A percentile compares a stretch with the other conserved stretches of the same genome.
Evolutionary conservation across 768 basidiomycete species (phyloP).

Genomic region (Tylopilus rubrobrunneus): DNA sequence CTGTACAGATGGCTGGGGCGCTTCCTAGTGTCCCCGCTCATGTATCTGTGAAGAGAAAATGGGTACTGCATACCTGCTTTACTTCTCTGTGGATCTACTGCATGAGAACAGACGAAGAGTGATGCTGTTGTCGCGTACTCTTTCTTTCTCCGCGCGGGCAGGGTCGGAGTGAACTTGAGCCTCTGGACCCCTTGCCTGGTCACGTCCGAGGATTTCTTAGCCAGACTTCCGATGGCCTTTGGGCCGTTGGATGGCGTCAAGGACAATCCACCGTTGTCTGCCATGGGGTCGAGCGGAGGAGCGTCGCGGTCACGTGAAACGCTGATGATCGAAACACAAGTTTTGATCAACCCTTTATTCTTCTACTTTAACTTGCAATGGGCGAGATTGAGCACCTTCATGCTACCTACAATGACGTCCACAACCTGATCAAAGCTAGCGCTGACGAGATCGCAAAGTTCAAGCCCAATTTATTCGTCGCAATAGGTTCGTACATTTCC

Average conservation of each 20-base stretch:
- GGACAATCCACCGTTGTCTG: conserved; percentile 8
- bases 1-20: conserved; percentile 31
- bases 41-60: neutral
- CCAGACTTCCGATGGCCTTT: conserved; percentile 74
- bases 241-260: conserved; percentile 27
- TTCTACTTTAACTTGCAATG: conserved; percentile 20
- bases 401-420: conserved; percentile 89
- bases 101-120: conserved; percentile 5
- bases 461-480: conserved; percentile 82
- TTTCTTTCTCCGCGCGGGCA: conserved; percentile 74
- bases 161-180: conserved; percentile 76
- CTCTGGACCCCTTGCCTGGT: conserved; percentile 73
- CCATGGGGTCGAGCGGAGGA: conserved; percentile 9
- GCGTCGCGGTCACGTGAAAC: conserved; percentile 17
- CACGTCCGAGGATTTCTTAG: conserved; percentile 65
- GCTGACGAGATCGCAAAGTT: conserved; percentile 74
- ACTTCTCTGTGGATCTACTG: conserved; percentile 46
- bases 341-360: neutral
- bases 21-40: conserved; percentile 42
- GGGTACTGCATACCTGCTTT: conserved; percentile 49
- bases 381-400: conserved; percentile 54
- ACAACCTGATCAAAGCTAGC: conserved; percentile 74
- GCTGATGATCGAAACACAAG: neutral
- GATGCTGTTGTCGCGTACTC: conserved; percentile 50
- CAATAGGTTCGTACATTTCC: conserved; percentile 57